phyloP scores from a whole-genome alignment of 2,329 filamentous ascomycete species.

The Aciculosporium take region DNA sequence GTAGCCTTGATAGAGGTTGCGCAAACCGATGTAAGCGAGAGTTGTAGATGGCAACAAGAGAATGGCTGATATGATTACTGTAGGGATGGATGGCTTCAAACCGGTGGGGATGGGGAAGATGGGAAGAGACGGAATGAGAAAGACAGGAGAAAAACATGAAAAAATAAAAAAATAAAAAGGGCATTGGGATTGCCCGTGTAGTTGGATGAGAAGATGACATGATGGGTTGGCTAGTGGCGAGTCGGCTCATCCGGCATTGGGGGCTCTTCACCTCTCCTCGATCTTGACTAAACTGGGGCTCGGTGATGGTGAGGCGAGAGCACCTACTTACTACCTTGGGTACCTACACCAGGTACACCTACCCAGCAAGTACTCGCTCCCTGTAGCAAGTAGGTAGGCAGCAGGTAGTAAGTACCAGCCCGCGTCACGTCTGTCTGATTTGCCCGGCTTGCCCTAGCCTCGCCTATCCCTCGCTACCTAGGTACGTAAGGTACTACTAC shows the following conservation, averaged over 20 bases:
- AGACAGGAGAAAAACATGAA: neutral
- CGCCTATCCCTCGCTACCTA: no score
- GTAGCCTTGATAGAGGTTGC: neutral
- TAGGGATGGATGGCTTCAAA: neutral
- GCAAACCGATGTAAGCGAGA: neutral
- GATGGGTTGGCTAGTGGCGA: neutral
- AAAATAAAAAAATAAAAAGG: neutral
- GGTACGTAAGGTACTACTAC: no score
- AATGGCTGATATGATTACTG: neutral
- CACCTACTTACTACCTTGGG: no score
- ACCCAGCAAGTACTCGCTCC: no score
- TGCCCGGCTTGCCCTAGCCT: no score
- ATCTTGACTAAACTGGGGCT: no score
- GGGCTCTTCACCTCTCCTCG: conserved; percentile 1
- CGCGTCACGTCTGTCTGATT: neutral
- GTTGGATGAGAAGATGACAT: neutral
- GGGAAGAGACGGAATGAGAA: neutral
- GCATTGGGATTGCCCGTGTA: no score
- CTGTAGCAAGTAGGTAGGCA: no score
- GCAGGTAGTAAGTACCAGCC: no score
- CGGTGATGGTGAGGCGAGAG: no score
- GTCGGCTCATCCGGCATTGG: conserved; percentile 3
- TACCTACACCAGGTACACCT: no score
- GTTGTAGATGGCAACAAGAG: neutral
- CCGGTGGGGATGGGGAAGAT: neutral